Percentiles rank a stretch among this genome's conserved stretches.
Conservation (phyloP, 2,329 filamentous ascomycete species). For the Aspergillus ibericus region DNA sequence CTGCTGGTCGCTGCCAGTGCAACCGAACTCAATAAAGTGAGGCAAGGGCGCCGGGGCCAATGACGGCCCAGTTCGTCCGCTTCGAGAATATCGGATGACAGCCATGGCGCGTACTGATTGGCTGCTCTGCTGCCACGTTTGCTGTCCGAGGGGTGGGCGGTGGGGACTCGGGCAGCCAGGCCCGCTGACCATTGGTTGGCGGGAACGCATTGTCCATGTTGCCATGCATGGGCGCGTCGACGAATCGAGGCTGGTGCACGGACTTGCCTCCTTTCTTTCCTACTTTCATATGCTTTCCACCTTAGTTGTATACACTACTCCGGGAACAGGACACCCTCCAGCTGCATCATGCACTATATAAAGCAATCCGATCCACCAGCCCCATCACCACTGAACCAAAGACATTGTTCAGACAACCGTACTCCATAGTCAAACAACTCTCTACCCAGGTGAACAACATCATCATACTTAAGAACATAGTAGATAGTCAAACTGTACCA, state of each 20-base stretch:
- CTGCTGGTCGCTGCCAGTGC: background rate
- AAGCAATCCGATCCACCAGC: background rate
- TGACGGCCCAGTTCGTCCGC: constrained; percentile 15
- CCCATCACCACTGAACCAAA: background rate
- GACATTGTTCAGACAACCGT: background rate
- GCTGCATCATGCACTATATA: background rate
- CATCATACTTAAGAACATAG: background rate
- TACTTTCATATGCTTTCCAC: background rate
- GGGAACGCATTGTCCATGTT: background rate
- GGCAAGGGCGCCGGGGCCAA: constrained; percentile 26
- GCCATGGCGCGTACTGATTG: constrained; percentile 13
- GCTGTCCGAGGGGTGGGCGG: constrained; percentile 7
- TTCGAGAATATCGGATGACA: constrained; percentile 28
- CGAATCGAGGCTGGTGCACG: background rate
- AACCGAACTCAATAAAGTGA: constrained; percentile 22
- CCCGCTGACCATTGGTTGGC: background rate
- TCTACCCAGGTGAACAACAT: background rate
- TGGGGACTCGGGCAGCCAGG: background rate
- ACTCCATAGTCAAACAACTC: background rate
- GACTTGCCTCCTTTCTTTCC: background rate
- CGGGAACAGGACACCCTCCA: background rate
- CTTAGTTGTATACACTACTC: background rate
- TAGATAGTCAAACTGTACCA: background rate
- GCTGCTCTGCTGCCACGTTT: constrained; percentile 21
- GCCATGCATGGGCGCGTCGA: background rate